Evolutionary conservation across 495 filamentous ascomycete genomes (phyloP), one percentile per base, ranked within the genome.

Genomic region (Sabuloglossum arenarium): DNA sequence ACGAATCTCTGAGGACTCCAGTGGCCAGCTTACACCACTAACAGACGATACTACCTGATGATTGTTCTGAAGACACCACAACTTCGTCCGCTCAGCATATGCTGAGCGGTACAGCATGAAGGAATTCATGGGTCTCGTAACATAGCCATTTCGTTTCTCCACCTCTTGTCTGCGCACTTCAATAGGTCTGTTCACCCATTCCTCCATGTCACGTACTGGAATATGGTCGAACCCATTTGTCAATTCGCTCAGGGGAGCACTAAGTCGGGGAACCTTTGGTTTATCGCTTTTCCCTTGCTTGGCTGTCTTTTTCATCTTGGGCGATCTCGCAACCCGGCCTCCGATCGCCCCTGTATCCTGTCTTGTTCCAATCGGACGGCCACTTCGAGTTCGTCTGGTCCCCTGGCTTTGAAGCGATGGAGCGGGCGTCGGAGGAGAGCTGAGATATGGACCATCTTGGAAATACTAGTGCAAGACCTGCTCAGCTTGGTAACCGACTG

Each of bases 91-190:
- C 42, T 90, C 86, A 25, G 90, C 83, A 62, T 84, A 97, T 5
- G 90, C 87, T 51, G 89, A 94, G 9, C 93, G 83, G 66, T 98
- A 98, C 27, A 98, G 75, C 86, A 98, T 97, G 74, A 97, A 98
- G 1, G 88, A 89, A 64, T 98, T 98, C 85, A 96, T 97, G 0
- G 91, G 91, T 32, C 91, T 73, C 59, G 89, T 86, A 56, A 98
- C 75, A 61, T 88, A 86, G 3, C 85, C 85, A 29, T 85, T 81
- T 58, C 80, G 75, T 59, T 74, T 69, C 56, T 75, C 75, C 16
- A 86, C 79, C 61, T 93, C 84, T 60, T 73, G 66, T 34, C 69
- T 72, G 53, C 91, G 79, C 6, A 70, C 74, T 46, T 85, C 79
- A 1, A 71, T 67, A 9, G 83, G 71, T 49, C 91, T 75, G 61